These are phyloP conservation scores for Amylostereum areolatum DNA, from an alignment of 1,284 basidiomycete species.

Conservation along the genomic window DNA sequence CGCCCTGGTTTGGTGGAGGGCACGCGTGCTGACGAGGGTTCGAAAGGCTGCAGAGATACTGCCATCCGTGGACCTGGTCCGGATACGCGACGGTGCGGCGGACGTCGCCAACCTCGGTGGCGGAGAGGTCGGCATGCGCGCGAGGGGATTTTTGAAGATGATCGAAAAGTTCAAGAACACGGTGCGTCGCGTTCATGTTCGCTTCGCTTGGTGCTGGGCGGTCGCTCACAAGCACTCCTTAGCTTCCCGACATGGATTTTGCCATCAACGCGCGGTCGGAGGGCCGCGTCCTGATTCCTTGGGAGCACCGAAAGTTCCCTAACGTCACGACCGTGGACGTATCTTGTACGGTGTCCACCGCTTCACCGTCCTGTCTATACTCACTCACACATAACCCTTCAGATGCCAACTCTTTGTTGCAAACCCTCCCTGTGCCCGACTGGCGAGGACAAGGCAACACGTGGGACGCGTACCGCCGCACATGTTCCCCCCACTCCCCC, in stretches of 20 bases:
- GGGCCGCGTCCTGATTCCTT: slow-evolving; percentile 84
- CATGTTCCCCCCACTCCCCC: slow-evolving; percentile 73
- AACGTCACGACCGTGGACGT: slow-evolving; percentile 48
- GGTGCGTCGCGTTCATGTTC: slow-evolving; percentile 31
- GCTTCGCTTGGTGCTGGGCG: background rate
- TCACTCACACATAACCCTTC: background rate
- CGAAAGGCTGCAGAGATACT: slow-evolving; percentile 59
- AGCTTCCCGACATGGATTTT: slow-evolving; percentile 89
- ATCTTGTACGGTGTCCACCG: background rate
- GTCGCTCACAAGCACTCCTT: slow-evolving; percentile 11
- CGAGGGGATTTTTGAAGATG: slow-evolving; percentile 72
- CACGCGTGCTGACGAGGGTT: background rate
- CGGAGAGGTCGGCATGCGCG: slow-evolving; percentile 70
- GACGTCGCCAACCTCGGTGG: slow-evolving; percentile 56
- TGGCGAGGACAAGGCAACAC: slow-evolving; percentile 82
- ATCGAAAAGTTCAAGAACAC: slow-evolving; percentile 63
- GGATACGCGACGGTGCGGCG: slow-evolving; percentile 61
- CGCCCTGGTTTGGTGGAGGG: background rate
- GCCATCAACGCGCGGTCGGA: slow-evolving; percentile 90
- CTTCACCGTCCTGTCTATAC: background rate
- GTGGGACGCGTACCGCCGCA: slow-evolving; percentile 90
- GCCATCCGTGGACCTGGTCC: slow-evolving; percentile 81
- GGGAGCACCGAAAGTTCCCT: slow-evolving; percentile 69
- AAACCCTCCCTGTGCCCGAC: slow-evolving; percentile 70
- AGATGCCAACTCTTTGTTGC: slow-evolving; percentile 40